Conservation (phyloP, 768 basidiomycete genomes). For the Pleurotus pulmonarius region DNA sequence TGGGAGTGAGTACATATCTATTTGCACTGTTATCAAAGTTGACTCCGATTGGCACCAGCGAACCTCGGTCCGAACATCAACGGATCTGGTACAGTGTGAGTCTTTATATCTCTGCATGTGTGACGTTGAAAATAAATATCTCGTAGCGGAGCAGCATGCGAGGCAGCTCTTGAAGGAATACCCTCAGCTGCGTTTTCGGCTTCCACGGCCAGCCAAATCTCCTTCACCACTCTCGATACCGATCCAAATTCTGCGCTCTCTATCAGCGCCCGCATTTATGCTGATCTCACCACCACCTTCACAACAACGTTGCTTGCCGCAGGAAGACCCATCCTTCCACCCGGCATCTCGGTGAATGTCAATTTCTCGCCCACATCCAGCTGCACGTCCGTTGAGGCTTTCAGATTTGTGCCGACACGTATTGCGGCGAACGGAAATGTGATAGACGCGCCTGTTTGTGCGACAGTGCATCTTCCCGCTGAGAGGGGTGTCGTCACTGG, state of each 20-base stretch:
- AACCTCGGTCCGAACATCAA: conserved; percentile 18
- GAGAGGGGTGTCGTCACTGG: conserved; percentile 20
- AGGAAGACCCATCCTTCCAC: conserved; percentile 23
- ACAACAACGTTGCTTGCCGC: conserved; percentile 15
- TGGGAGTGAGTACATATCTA: conserved; percentile 8
- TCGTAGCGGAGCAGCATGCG: conserved; percentile 31
- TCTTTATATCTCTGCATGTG: not conserved
- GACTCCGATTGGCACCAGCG: conserved; percentile 5
- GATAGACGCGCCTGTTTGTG: conserved; percentile 28
- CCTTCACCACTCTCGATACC: conserved; percentile 17
- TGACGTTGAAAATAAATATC: not conserved
- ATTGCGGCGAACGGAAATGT: conserved; percentile 18
- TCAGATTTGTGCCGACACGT: conserved; percentile 28
- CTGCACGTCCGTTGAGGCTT: conserved; percentile 21
- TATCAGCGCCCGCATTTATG: conserved; percentile 12
- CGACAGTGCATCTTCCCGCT: conserved; percentile 23
- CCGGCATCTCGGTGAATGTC: conserved; percentile 28
- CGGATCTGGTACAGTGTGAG: conserved; percentile 23
- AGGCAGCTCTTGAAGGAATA: conserved; percentile 29
- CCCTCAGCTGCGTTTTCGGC: conserved; percentile 34
- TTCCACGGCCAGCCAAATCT: conserved; percentile 13
- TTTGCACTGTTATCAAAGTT: not conserved
- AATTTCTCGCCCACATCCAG: conserved; percentile 25
- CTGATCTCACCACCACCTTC: conserved; percentile 14
- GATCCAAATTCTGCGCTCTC: conserved; percentile 8